Conservation (phyloP, 2,329 filamentous ascomycete species). For the Epichloe hybrida region DNA sequence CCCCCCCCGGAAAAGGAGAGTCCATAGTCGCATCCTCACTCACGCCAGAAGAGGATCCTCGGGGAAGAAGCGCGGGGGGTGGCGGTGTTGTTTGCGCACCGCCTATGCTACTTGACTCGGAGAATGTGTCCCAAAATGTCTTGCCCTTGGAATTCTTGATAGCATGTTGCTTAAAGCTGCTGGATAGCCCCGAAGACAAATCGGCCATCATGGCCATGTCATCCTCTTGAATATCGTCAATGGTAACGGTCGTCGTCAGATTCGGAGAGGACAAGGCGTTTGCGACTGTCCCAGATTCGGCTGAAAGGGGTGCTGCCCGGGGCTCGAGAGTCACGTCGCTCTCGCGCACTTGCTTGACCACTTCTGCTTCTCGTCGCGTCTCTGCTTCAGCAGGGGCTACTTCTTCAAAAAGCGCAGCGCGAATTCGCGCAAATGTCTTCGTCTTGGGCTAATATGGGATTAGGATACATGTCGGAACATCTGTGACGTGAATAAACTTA, state of each 20-base stretch:
- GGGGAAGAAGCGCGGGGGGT: slow-evolving; percentile 49
- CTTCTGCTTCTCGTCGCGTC: slow-evolving; percentile 80
- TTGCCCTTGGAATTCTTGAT: slow-evolving; percentile 58
- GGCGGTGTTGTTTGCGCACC: slow-evolving; percentile 47
- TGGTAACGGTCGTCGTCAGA: slow-evolving; percentile 46
- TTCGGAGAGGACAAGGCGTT: slow-evolving; percentile 58
- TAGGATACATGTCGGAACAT: neutral
- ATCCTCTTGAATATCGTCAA: slow-evolving; percentile 60
- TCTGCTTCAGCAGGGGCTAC: slow-evolving; percentile 78
- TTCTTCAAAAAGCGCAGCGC: slow-evolving; percentile 83
- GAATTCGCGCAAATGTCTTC: slow-evolving; percentile 86
- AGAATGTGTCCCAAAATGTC: slow-evolving; percentile 63
- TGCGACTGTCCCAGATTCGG: slow-evolving; percentile 33
- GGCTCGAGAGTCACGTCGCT: slow-evolving; percentile 57
- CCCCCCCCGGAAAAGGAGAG: slow-evolving; percentile 39
- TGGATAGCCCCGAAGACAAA: slow-evolving; percentile 33
- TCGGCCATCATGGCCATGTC: slow-evolving; percentile 54
- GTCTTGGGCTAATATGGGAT: slow-evolving; percentile 62
- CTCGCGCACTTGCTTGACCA: slow-evolving; percentile 88
- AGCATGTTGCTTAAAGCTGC: slow-evolving; percentile 63
- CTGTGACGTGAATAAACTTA: slow-evolving; percentile 24
- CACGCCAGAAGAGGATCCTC: slow-evolving; percentile 44
- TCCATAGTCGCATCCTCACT: slow-evolving; percentile 65
- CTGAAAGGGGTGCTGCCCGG: slow-evolving; percentile 22
- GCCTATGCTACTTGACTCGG: slow-evolving; percentile 45